These are phyloP conservation scores for Isoetes engelmannii DNA, from an alignment of 83 land plant genomes.

Conservation along the genomic window DNA sequence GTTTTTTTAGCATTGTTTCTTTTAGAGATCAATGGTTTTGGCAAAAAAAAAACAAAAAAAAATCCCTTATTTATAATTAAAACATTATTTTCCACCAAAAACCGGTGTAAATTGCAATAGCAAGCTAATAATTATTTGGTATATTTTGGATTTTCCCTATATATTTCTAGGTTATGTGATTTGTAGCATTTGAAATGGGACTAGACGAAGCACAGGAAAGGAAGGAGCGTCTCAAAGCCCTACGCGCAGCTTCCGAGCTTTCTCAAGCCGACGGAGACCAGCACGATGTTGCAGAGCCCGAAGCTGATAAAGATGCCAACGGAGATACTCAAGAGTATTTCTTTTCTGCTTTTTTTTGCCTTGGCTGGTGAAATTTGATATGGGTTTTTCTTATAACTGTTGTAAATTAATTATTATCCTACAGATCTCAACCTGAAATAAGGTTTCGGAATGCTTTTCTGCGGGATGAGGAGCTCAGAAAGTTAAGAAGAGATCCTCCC, in stretches of 20 bases:
- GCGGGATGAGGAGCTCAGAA: constrained; percentile 74
- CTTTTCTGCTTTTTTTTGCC: not conserved
- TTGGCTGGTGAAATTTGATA: not conserved
- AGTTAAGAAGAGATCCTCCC: constrained; percentile 72
- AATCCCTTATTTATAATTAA: too few species aligned
- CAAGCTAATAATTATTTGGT: too few species aligned
- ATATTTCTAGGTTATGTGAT: too few species aligned
- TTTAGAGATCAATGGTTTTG: too few species aligned
- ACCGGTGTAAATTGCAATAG: too few species aligned
- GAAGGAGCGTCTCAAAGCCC: constrained; percentile 27
- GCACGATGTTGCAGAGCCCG: not conserved
- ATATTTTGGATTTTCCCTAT: too few species aligned
- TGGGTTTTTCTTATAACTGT: not conserved
- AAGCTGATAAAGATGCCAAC: constrained; percentile 5
- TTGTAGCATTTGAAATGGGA: too few species aligned
- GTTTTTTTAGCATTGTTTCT: too few species aligned
- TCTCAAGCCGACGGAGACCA: constrained; percentile 6
- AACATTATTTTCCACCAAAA: too few species aligned
- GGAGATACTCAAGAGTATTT: not conserved
- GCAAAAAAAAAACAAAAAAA: too few species aligned
- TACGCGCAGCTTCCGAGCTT: constrained; percentile 29
- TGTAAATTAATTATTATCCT: not conserved
- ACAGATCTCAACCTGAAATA: constrained; percentile 46
- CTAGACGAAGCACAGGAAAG: constrained; percentile 8
- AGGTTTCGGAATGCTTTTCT: constrained; percentile 94